A percentile compares a stretch with the other conserved stretches of the same genome.
Conservation (phyloP, 2,329 filamentous ascomycete genomes). For the Fusarium longipes region DNA sequence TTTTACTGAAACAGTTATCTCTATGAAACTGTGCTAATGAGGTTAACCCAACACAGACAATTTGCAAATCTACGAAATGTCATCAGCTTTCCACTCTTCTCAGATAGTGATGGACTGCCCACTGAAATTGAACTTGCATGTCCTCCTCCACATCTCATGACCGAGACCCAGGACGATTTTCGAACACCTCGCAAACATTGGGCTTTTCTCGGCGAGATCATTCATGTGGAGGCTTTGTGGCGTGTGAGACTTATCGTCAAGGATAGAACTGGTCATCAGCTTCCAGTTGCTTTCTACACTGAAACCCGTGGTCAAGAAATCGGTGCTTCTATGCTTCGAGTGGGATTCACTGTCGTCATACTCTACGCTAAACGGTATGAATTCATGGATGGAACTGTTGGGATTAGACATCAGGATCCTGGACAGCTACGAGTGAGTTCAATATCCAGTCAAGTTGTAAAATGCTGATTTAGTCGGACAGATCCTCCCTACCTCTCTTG, state of each 20-base stretch:
- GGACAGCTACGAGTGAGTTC: slow-evolving; percentile 1
- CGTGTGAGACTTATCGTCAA: slow-evolving; percentile 10
- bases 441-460: fast-evolving
- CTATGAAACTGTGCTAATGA: no score
- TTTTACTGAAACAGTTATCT: no score
- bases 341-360: slow-evolving; percentile 14
- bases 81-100: slow-evolving; percentile 12
- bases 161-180: not conserved
- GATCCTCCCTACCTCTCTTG: slow-evolving; percentile 20
- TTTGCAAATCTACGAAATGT: slow-evolving; percentile 3
- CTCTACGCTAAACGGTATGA: slow-evolving; percentile 15
- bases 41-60: not conserved
- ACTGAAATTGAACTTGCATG: not conserved
- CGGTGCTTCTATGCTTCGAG: not conserved
- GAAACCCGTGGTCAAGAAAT: not conserved
- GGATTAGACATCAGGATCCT: slow-evolving; percentile 7
- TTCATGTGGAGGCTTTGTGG: not conserved
- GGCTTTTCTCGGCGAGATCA: slow-evolving; percentile 32
- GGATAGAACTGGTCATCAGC: slow-evolving; percentile 6
- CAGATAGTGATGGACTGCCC: not conserved
- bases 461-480: not conserved
- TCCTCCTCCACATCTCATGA: not conserved
- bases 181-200: slow-evolving; percentile 20
- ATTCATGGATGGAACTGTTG: not conserved
- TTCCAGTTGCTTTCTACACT: slow-evolving; percentile 14